Evolutionary conservation across 345 rosid species (phyloP), one percentile per base, ranked within the genome.

Genomic region (Theobroma cacao): DNA sequence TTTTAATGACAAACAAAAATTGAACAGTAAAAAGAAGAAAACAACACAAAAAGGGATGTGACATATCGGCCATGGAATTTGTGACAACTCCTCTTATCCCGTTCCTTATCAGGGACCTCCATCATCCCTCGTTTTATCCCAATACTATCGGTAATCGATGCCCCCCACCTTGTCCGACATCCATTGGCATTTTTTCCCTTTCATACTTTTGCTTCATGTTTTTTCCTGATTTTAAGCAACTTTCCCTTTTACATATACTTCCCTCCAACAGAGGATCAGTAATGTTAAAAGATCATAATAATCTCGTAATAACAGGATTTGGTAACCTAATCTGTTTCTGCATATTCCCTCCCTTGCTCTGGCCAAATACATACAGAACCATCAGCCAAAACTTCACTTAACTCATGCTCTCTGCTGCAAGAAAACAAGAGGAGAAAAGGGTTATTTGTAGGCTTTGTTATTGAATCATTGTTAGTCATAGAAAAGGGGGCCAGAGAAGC

Each of bases 1-100:
- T 28, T 17, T 33, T n/a, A 52, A 75, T 40, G 65, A 55, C 65
- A 61, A 73, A 76, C 70, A 68, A 68, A 77, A 79, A 77, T 40
- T 66, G 20, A 13, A 78, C 15, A 67, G 61, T 10, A 1, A 20
- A 24, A 20, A 15, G 13, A 52, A 52, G 13, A 26, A 26, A 59
- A 0, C 3, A 4, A 26, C 11, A 60, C 1, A 26, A 17, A 33
- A 34, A 63, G 6, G 9, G 43, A 18, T 18, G 43, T 17, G 43
- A 63, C 68, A 18, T 10, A 6, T 13, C 0, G 22, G 31, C 13
- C 68, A 31, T 33, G 22, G 6, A 34, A 9, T 20, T 33, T 34
- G n/a, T 20, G 43, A 33, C 43, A 33, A 33, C 24, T 63, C 41
- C 12, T 63, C 40, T 15, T 4, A 14, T 31, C 40, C 2, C 15